These are phyloP conservation scores for Elaeagnus macrophylla DNA, from an alignment of 306 rosid species.

Conservation along the genomic window DNA sequence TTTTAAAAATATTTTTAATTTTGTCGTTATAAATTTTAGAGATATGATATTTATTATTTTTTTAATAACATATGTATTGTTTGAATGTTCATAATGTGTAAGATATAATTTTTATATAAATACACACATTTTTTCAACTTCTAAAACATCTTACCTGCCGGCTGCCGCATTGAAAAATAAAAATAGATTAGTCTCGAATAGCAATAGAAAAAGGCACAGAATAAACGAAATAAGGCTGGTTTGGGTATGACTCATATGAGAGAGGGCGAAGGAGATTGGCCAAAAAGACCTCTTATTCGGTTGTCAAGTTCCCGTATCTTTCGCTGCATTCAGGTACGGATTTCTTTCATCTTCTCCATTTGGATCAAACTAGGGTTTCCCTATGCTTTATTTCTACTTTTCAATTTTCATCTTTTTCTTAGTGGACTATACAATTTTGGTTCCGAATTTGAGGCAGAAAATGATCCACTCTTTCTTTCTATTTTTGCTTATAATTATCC, in stretches of 20 bases:
- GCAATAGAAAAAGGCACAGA: constrained; percentile 7
- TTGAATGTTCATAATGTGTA: too few relatives aligned
- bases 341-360: constrained; percentile 5
- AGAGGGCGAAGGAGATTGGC: constrained; percentile 7
- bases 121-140: too few relatives aligned
- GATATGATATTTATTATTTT: too few relatives aligned
- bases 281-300: constrained; percentile 5
- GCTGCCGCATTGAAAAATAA: background rate
- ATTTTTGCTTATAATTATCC: constrained; percentile 1
- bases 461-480: background rate
- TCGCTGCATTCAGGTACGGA: constrained; percentile 15
- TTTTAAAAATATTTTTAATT: too few relatives aligned
- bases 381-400: background rate
- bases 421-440: constrained; percentile 9
- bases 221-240: constrained; percentile 11
- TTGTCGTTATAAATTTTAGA: too few relatives aligned
- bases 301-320: constrained; percentile 4
- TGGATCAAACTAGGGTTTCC: constrained; percentile 21
- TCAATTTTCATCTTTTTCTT: background rate
- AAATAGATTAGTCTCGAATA: too few relatives aligned
- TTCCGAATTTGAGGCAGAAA: background rate
- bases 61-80: too few relatives aligned
- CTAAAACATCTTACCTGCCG: too few relatives aligned
- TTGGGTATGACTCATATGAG: too few relatives aligned
- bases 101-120: too few relatives aligned